Evolutionary conservation across 306 rosid species (phyloP), one percentile per base, ranked within the genome.

Genomic region (Malus fusca): DNA sequence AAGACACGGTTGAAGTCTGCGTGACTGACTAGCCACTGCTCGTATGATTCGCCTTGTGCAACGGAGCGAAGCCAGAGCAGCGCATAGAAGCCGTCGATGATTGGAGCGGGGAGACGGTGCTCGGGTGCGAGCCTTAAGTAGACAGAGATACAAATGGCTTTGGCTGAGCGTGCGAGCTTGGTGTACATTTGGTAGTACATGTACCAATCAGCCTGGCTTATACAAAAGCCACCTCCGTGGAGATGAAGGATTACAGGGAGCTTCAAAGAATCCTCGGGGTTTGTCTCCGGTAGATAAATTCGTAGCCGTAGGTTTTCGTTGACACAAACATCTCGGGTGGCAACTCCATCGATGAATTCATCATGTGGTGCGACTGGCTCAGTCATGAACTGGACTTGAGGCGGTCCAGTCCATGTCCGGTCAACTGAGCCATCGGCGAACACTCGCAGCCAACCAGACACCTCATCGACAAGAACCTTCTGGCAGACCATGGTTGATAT

Each of bases 201-300:
- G 88, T 66, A 85, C 88, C 91, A 88, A 9, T 88, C 84, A 3
- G 97, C 78, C 78, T 89, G 82, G 69, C 88, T 89, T 1, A 89
- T 88, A 78, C 97, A 91, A 23, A 91, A 91, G 12, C 97, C 97
- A 4, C 97, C 97, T 0, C 97, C 97, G 0, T 87, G 91, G 37
- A 87, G 86, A 26, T 91, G 95, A 23, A 91, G 61, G 8, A 89
- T 74, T 44, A 91, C 46, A 0, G 93, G 93, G 0, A 92, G 71
- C n/a, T 83, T 84, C 3, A 42, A 10, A 1, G 13, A 12, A 2
- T 63, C 66, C 1, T 70, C 83, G 0, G 42, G 74, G 4, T 62
- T 67, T 62, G n/a, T 71, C 56, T 89, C 89, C 4, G 92, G 93
- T 1, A 85, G 33, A n/a, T 92, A 92, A 5, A 87, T 42, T 2